Conservation (phyloP, 23 red algal genomes). For the Gracilaria gracilis region DNA sequence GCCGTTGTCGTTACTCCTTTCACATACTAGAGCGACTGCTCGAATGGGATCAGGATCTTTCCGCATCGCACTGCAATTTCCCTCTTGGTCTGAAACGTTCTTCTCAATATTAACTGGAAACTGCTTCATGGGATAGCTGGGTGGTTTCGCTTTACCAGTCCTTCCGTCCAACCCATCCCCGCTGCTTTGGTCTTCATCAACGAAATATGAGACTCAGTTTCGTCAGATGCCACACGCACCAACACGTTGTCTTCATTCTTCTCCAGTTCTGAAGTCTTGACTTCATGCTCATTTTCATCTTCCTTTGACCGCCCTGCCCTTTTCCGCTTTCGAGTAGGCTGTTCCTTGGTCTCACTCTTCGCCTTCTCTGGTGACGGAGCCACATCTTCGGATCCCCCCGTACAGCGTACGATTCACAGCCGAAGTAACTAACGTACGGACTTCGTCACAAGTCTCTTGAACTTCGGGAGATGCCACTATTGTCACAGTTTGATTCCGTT, state of each 20-base stretch:
- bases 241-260: not conserved
- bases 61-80: not conserved
- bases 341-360: not conserved
- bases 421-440: constrained; percentile 3
- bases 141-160: not conserved
- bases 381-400: not conserved
- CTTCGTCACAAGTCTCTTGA: constrained; percentile 25
- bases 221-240: not conserved
- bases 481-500: constrained; percentile 44
- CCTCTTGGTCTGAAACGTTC: not conserved
- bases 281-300: not conserved
- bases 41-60: too few species aligned
- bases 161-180: not conserved
- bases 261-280: not conserved
- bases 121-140: not conserved
- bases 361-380: not conserved
- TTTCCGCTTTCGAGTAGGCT: constrained; percentile 5
- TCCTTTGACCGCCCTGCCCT: not conserved
- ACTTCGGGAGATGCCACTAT: constrained; percentile 45
- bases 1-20: not conserved
- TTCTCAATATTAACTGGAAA: not conserved
- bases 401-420: constrained; percentile 25
- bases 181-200: not conserved
- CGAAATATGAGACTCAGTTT: not conserved
- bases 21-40: not conserved